phyloP scores from a whole-genome alignment of 2,329 filamentous ascomycete species.

The Drechslerella coelobrocha region DNA sequence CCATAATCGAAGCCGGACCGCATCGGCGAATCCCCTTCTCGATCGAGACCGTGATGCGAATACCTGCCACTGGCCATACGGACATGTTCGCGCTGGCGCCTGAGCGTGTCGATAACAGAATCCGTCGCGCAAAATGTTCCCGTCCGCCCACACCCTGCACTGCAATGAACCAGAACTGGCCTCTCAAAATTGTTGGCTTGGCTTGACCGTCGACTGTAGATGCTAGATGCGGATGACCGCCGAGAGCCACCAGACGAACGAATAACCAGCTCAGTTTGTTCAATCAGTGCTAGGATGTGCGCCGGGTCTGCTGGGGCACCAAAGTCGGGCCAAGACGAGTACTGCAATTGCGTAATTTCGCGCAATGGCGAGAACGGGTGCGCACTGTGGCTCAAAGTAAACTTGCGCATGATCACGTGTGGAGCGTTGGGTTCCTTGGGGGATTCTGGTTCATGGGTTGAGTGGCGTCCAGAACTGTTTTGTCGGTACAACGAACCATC shows the following conservation, averaged over 20 bases:
- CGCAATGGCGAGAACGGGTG: constrained; percentile 85
- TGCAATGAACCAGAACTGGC: constrained; percentile 92
- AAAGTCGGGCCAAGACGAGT: constrained; percentile 96
- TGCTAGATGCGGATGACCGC: constrained; percentile 53
- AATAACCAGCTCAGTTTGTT: constrained; percentile 75
- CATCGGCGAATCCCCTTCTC: constrained; percentile 54
- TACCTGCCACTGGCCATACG: constrained; percentile 40
- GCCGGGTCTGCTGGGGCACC: constrained; percentile 87
- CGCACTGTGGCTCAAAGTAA: constrained; percentile 76
- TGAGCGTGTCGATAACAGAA: constrained; percentile 93
- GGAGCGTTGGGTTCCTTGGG: constrained; percentile 66
- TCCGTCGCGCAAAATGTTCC: constrained; percentile 97
- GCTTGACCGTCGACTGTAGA: constrained; percentile 55
- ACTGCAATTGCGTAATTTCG: constrained; percentile 93
- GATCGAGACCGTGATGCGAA: constrained; percentile 53
- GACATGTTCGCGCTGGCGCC: constrained; percentile 70
- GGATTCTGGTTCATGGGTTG: constrained; percentile 40
- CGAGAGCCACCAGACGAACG: constrained; percentile 57
- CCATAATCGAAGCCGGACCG: constrained; percentile 52
- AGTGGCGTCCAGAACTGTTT: constrained; percentile 44
- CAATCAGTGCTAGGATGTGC: constrained; percentile 86
- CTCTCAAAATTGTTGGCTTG: constrained; percentile 58
- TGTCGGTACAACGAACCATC: constrained; percentile 48
- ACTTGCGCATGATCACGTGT: constrained; percentile 83
- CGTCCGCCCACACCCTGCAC: constrained; percentile 91